A percentile compares a stretch with the other conserved stretches of the same genome.
phyloP scores from a whole-genome alignment of 208 protist genomes.

The Acanthamoeba lenticulata region DNA sequence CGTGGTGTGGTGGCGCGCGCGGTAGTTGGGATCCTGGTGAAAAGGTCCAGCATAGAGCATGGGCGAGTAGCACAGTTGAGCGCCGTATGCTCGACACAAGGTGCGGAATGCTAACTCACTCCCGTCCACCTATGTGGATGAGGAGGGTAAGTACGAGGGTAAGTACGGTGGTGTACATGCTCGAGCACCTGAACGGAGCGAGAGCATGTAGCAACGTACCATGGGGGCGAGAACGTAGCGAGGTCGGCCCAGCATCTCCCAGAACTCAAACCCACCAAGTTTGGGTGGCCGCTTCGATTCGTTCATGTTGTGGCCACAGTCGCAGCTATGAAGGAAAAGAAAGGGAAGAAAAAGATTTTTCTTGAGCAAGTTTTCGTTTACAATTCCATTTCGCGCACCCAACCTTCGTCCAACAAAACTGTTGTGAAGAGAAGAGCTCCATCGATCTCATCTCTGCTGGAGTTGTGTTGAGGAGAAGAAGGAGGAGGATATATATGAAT shows the following conservation, averaged over 20 bases:
- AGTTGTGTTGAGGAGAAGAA: too few species aligned
- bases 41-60: slow-evolving; percentile 76
- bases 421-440: too few species aligned
- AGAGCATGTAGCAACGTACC: not conserved
- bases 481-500: too few species aligned
- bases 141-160: not conserved
- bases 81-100: slow-evolving; percentile 73
- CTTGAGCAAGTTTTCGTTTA: too few species aligned
- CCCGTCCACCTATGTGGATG: slow-evolving; percentile 71
- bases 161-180: too few species aligned
- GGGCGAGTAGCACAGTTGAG: slow-evolving; percentile 78
- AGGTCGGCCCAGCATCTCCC: not conserved
- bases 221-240: not conserved
- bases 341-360: not conserved
- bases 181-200: too few species aligned
- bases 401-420: too few species aligned
- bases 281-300: not conserved
- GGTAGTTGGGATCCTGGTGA: not conserved
- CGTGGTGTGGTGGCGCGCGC: not conserved
- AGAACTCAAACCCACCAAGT: not conserved
- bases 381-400: too few species aligned
- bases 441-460: too few species aligned
- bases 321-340: too few species aligned
- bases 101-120: slow-evolving; percentile 78
- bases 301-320: too few species aligned